Conservation (phyloP, 2,329 filamentous ascomycete species). For the Neofusicoccum cordaticola region DNA sequence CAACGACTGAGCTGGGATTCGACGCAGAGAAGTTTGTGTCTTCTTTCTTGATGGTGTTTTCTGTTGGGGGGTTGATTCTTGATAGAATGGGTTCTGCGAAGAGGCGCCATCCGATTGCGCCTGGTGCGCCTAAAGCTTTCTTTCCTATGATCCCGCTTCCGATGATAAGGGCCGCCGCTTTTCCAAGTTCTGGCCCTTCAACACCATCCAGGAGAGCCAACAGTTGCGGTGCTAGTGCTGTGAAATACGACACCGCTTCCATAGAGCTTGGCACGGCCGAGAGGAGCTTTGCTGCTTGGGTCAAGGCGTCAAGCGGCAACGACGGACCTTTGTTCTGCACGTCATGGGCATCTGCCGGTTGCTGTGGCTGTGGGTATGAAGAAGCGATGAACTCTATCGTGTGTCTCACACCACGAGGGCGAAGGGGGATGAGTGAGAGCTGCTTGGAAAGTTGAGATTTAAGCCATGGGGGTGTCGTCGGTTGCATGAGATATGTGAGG, state of each 20-base stretch:
- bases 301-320: slow-evolving; percentile 67
- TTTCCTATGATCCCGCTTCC: slow-evolving; percentile 66
- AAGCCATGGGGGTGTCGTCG: slow-evolving; percentile 57
- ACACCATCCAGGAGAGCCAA: slow-evolving; percentile 60
- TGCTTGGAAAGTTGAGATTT: slow-evolving; percentile 55
- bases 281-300: slow-evolving; percentile 61
- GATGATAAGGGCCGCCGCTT: slow-evolving; percentile 60
- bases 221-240: slow-evolving; percentile 60
- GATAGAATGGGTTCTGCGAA: slow-evolving; percentile 60
- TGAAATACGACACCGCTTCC: slow-evolving; percentile 58
- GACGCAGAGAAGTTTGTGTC: slow-evolving; percentile 2
- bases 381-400: slow-evolving; percentile 70
- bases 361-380: slow-evolving; percentile 54
- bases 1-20: slow-evolving; percentile 32
- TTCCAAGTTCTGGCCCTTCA: slow-evolving; percentile 57
- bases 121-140: slow-evolving; percentile 62
- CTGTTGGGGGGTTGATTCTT: slow-evolving; percentile 43
- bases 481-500: slow-evolving; percentile 57
- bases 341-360: slow-evolving; percentile 24
- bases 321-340: slow-evolving; percentile 53
- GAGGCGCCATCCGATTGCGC: slow-evolving; percentile 58
- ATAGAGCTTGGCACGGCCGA: slow-evolving; percentile 58
- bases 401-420: slow-evolving; percentile 62
- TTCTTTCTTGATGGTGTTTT: background rate
- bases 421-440: slow-evolving; percentile 60